Percentiles rank a stretch among this genome's conserved stretches.
Conservation (phyloP, 179 eudicot species). For the Drosera spatulata region DNA sequence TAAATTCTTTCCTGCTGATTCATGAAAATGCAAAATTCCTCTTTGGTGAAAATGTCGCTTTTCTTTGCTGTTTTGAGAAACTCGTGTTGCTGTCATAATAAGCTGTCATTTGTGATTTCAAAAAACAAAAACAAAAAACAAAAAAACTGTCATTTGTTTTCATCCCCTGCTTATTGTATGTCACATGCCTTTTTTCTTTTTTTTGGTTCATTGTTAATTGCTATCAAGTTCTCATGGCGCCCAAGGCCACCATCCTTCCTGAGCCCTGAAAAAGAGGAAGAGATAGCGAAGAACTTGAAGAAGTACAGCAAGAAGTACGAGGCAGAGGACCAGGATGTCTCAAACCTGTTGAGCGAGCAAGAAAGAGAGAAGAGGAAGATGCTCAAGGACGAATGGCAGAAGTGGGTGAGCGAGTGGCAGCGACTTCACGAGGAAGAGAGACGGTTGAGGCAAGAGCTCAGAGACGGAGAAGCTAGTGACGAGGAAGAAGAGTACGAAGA, state of each 20-base stretch:
- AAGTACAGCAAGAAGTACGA: constrained; percentile 85
- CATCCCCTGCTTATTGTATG: too few species aligned
- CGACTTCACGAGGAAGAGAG: constrained; percentile 55
- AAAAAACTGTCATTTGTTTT: too few species aligned
- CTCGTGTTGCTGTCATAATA: too few species aligned
- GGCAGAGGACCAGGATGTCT: constrained; percentile 82
- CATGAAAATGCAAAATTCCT: too few species aligned
- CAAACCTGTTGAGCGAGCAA: constrained; percentile 64
- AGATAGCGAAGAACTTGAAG: constrained; percentile 76
- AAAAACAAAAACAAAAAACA: too few species aligned
- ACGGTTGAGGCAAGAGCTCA: constrained; percentile 42
- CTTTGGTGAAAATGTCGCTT: too few species aligned
- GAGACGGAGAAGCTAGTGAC: constrained; percentile 82
- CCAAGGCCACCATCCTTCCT: constrained; percentile 78
- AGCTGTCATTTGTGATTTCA: too few species aligned
- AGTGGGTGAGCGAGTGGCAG: constrained; percentile 64
- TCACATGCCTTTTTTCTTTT: too few species aligned
- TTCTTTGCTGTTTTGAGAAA: too few species aligned
- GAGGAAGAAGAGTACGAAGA: constrained; percentile 84
- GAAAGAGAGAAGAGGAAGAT: constrained; percentile 72
- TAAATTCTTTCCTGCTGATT: not conserved
- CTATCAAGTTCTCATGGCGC: constrained; percentile 61
- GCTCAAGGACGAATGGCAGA: constrained; percentile 78
- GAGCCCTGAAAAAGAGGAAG: constrained; percentile 78
- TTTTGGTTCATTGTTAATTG: not conserved